phyloP scores from a whole-genome alignment of 768 basidiomycete genomes.

The Phylloporus arenicola region DNA sequence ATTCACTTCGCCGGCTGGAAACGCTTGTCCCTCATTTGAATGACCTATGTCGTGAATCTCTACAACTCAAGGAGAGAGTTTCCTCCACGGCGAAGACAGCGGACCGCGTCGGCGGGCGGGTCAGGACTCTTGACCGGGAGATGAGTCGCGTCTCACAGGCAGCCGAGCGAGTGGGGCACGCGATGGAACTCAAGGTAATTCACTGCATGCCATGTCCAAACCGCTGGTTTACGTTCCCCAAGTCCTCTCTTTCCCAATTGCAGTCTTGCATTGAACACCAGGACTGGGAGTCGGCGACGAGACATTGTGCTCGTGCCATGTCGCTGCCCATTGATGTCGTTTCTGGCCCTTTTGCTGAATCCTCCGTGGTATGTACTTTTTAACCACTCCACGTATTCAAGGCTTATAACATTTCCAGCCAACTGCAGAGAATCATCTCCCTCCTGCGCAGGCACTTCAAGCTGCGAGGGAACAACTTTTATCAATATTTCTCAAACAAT shows the following conservation, averaged over 20 bases:
- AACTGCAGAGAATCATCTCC: slow-evolving; percentile 79
- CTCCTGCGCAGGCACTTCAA: slow-evolving; percentile 79
- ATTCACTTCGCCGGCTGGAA: slow-evolving; percentile 57
- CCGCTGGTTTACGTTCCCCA: slow-evolving; percentile 25
- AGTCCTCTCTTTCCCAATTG: slow-evolving; percentile 61
- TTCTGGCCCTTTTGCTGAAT: slow-evolving; percentile 79
- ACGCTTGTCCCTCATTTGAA: slow-evolving; percentile 59
- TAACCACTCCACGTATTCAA: not conserved
- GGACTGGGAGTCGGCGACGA: slow-evolving; percentile 95
- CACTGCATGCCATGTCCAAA: slow-evolving; percentile 12
- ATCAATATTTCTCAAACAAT: slow-evolving; percentile 70
- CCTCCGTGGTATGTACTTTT: slow-evolving; percentile 65
- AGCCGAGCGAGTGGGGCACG: slow-evolving; percentile 85
- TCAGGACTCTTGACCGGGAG: slow-evolving; percentile 85
- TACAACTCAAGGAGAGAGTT: slow-evolving; percentile 51
- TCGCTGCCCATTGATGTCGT: slow-evolving; percentile 72
- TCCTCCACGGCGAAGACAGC: slow-evolving; percentile 72
- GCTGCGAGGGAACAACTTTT: slow-evolving; percentile 71
- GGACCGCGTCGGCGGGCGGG: slow-evolving; percentile 87
- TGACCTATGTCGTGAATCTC: slow-evolving; percentile 54
- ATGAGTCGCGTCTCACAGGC: slow-evolving; percentile 87
- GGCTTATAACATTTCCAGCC: slow-evolving; percentile 49
- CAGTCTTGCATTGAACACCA: slow-evolving; percentile 63
- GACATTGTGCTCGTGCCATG: slow-evolving; percentile 90
- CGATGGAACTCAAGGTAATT: slow-evolving; percentile 88